Conservation (phyloP, 495 filamentous ascomycete species). For the Neurospora intermedia region DNA sequence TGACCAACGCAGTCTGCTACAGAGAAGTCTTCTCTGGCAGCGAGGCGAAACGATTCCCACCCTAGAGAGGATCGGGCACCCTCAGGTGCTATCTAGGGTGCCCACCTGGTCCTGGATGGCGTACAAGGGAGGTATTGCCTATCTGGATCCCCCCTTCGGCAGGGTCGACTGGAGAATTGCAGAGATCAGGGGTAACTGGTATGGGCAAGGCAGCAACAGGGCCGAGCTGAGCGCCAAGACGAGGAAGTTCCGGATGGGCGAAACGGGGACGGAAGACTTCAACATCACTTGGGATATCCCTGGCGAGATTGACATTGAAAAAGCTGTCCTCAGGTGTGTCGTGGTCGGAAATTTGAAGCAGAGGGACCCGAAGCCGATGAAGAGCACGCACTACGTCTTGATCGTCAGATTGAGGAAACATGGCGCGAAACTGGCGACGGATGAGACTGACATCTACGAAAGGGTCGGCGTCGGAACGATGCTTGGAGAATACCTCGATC, state of each 20-base stretch:
- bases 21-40: conserved; percentile 17
- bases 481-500: no score
- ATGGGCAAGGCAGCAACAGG: not conserved
- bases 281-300: not conserved
- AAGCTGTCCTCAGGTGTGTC: not conserved
- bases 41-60: not conserved
- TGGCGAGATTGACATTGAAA: no score
- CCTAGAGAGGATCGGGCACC: not conserved
- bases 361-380: no score
- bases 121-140: conserved; percentile 15
- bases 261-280: not conserved
- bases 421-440: no score
- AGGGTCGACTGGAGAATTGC: conserved; percentile 10
- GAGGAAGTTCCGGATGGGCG: not conserved
- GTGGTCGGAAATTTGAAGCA: not conserved
- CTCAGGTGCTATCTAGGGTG: not conserved
- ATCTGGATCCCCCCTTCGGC: conserved; percentile 8
- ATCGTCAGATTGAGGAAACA: no score
- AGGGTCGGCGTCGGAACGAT: no score
- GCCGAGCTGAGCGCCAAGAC: not conserved
- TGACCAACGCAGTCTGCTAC: conserved; percentile 4
- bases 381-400: no score
- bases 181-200: not conserved
- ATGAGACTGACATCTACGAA: no score
- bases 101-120: conserved; percentile 25